phyloP scores from a whole-genome alignment of 225 moss, liverwort and hornwort genomes.

The Polytrichum formosum region DNA sequence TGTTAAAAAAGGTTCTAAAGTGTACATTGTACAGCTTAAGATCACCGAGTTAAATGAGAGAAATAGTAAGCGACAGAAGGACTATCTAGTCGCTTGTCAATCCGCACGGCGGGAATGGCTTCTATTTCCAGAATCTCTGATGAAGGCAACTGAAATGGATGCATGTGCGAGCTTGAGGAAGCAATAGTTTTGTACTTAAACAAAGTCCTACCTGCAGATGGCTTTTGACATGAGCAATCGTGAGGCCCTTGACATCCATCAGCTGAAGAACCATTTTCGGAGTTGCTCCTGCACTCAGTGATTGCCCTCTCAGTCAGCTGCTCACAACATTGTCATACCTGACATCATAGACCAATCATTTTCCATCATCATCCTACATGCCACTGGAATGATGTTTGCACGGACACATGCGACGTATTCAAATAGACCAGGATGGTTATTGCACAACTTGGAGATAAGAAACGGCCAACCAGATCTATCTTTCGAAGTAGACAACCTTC shows the following conservation, averaged over 20 bases:
- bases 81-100: too few relatives aligned
- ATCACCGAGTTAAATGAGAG: too few relatives aligned
- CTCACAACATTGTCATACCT: slow-evolving; percentile 33
- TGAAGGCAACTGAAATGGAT: background rate
- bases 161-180: background rate
- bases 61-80: too few relatives aligned
- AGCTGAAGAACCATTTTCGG: slow-evolving; percentile 76
- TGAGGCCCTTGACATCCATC: slow-evolving; percentile 82
- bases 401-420: too few relatives aligned
- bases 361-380: slow-evolving; percentile 9
- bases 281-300: slow-evolving; percentile 60
- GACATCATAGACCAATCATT: slow-evolving; percentile 14
- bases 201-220: slow-evolving; percentile 57
- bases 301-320: slow-evolving; percentile 20
- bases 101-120: background rate
- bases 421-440: too few relatives aligned
- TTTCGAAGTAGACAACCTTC: too few relatives aligned
- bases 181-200: too few relatives aligned
- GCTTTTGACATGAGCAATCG: slow-evolving; percentile 80
- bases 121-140: background rate
- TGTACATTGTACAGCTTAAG: too few relatives aligned
- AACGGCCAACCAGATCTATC: too few relatives aligned
- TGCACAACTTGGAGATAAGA: too few relatives aligned
- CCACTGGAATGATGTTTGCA: slow-evolving; percentile 4
- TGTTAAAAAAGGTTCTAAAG: too few relatives aligned